Conservation (phyloP, 1,139 yeast species). For the Candida anutae region DNA sequence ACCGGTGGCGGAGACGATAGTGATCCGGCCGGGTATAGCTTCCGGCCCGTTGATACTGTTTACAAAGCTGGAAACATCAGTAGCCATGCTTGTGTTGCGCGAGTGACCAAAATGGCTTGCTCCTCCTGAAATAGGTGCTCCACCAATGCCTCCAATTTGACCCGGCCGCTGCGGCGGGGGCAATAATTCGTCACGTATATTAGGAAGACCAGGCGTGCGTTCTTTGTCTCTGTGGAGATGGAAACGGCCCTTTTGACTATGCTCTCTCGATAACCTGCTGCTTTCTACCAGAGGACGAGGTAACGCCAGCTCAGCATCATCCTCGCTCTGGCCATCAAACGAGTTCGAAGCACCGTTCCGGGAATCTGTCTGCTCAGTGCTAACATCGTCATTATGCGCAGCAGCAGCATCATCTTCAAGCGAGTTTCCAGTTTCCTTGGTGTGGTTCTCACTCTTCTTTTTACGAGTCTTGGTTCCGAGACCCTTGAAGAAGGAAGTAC, state of each 20-base stretch:
- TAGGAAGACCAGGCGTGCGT: conserved; percentile 18
- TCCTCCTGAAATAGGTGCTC: no score
- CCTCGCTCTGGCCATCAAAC: neutral
- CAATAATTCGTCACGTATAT: conserved; percentile 25
- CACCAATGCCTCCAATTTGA: conserved; percentile 7
- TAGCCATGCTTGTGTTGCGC: conserved; percentile 19
- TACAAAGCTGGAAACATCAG: conserved; percentile 28
- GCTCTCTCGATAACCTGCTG: conserved; percentile 3
- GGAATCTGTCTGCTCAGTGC: conserved; percentile 1
- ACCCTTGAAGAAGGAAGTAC: conserved; percentile 33
- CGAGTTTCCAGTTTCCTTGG: conserved; percentile 4
- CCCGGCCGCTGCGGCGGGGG: conserved; percentile 34
- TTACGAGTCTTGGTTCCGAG: conserved; percentile 6
- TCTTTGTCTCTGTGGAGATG: no score
- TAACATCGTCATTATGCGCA: conserved; percentile 2
- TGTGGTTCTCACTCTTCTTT: neutral
- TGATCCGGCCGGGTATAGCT: conserved; percentile 47
- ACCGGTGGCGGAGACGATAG: conserved; percentile 37
- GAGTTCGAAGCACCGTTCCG: conserved; percentile 1
- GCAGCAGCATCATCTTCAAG: conserved; percentile 2
- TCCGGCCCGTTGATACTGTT: conserved; percentile 24
- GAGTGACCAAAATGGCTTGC: conserved; percentile 14
- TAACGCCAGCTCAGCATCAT: conserved; percentile 1
- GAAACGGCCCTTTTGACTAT: conserved; percentile 6
- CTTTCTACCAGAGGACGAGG: conserved; percentile 2